A percentile compares a stretch with the other conserved stretches of the same genome.
phyloP scores from a whole-genome alignment of 345 rosid genomes.

The Schrenkiella parvula region DNA sequence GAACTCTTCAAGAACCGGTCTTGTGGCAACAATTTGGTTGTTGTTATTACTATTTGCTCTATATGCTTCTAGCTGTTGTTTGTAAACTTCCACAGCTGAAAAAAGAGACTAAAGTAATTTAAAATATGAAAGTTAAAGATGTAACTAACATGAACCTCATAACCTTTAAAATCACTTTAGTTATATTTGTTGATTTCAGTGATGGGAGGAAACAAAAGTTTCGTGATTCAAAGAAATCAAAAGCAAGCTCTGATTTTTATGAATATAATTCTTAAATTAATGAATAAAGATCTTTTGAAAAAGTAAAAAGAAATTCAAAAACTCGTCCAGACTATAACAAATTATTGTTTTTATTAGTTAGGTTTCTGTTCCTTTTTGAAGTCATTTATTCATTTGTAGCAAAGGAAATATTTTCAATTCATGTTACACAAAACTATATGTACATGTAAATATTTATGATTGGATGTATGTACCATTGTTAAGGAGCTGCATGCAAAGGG shows the following conservation, averaged over 20 bases:
- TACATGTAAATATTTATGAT: background rate
- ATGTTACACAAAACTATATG: background rate
- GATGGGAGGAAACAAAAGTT: constrained; percentile 27
- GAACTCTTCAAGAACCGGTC: constrained; percentile 88
- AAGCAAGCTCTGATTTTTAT: constrained; percentile 39
- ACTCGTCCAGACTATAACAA: background rate
- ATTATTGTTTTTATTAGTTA: background rate
- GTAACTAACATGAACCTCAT: constrained; percentile 21
- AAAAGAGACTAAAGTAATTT: background rate
- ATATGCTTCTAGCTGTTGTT: constrained; percentile 70
- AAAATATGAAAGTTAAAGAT: constrained; percentile 13
- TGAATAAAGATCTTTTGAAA: constrained; percentile 29
- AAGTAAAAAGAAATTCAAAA: constrained; percentile 22
- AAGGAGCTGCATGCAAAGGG: constrained; percentile 99
- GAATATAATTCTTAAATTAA: constrained; percentile 23
- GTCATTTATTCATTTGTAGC: background rate
- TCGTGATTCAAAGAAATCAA: constrained; percentile 24
- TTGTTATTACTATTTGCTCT: constrained; percentile 38
- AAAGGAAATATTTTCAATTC: background rate
- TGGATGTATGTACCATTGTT: constrained; percentile 51
- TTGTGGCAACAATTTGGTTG: constrained; percentile 41
- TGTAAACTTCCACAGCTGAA: constrained; percentile 84
- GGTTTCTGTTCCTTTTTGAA: background rate
- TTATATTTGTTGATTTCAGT: constrained; percentile 25
- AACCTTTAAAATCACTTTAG: constrained; percentile 25